These are phyloP conservation scores for Cryptococcus sp. DNA, from an alignment of 1,284 basidiomycete species.

Conservation along the genomic window DNA sequence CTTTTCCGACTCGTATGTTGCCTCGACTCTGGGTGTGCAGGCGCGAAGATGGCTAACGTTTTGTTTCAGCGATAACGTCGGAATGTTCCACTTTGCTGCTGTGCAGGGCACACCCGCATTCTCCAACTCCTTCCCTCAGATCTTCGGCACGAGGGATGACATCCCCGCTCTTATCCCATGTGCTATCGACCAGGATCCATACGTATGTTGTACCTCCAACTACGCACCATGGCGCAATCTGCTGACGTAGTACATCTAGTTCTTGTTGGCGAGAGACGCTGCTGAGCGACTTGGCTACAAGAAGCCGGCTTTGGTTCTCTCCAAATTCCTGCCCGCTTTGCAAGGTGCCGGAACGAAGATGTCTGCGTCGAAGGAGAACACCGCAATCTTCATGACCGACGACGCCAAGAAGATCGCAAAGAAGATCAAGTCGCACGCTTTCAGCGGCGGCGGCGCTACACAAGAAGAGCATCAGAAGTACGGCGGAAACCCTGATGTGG, in stretches of 20 bases:
- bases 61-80: constrained; percentile 84
- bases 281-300: constrained; percentile 92
- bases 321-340: constrained; percentile 97
- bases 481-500: constrained; percentile 93
- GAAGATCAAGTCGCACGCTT: constrained; percentile 93
- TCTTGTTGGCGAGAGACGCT: constrained; percentile 94
- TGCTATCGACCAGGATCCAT: constrained; percentile 87
- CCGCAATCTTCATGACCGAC: constrained; percentile 94
- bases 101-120: constrained; percentile 97
- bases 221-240: background rate
- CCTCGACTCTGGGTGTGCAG: background rate
- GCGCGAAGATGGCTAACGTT: background rate
- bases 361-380: constrained; percentile 90
- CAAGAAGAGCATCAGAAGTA: constrained; percentile 87
- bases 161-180: constrained; percentile 95
- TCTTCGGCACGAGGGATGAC: constrained; percentile 82
- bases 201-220: constrained; percentile 31
- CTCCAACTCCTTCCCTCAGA: constrained; percentile 98
- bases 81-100: constrained; percentile 97
- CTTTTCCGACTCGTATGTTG: constrained; percentile 86
- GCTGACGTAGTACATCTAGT: constrained; percentile 58
- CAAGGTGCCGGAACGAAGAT: constrained; percentile 99
- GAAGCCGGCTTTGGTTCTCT: constrained; percentile 88
- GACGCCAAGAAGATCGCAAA: constrained; percentile 93
- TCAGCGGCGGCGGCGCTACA: constrained; percentile 85